Conservation (phyloP, 371 early-diverging fungal genomes). For the Apophysomyces elegans region DNA sequence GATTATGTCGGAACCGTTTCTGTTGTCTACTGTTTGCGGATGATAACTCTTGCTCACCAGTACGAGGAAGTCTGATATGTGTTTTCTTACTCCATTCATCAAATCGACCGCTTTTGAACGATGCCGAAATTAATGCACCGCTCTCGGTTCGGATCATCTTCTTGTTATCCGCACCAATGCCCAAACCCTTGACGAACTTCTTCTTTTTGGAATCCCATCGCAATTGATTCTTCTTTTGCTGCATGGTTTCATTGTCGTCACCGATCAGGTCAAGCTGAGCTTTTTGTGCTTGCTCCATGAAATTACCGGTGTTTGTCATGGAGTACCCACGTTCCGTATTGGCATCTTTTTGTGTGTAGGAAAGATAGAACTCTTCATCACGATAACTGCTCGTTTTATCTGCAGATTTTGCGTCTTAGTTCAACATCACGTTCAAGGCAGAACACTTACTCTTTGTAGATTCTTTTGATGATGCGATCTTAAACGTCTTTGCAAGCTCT, state of each 20-base stretch:
- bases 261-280: constrained; percentile 83
- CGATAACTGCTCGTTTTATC: constrained; percentile 49
- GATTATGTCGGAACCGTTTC: constrained; percentile 66
- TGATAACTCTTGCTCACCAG: constrained; percentile 85
- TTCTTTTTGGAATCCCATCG: constrained; percentile 96
- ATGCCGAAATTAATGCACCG: constrained; percentile 89
- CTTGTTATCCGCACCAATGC: constrained; percentile 94
- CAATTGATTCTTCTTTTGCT: constrained; percentile 59
- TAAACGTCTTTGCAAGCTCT: constrained; percentile 54
- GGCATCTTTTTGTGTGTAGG: constrained; percentile 84
- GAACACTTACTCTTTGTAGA: constrained; percentile 29
- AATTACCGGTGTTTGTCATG: constrained; percentile 73
- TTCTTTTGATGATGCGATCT: constrained; percentile 37
- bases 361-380: constrained; percentile 89
- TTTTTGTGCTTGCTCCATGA: constrained; percentile 80
- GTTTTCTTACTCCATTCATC: constrained; percentile 91
- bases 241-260: constrained; percentile 78
- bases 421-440: constrained; percentile 8
- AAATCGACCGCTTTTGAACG: constrained; percentile 87
- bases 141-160: constrained; percentile 93
- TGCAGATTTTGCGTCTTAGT: neutral
- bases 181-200: constrained; percentile 81
- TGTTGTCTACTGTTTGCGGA: constrained; percentile 40
- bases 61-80: constrained; percentile 75
- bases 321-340: constrained; percentile 93